Base-by-base conservation (phyloP, 2,329 filamentous ascomycete species). In the Westerdykella ornata region DNA sequence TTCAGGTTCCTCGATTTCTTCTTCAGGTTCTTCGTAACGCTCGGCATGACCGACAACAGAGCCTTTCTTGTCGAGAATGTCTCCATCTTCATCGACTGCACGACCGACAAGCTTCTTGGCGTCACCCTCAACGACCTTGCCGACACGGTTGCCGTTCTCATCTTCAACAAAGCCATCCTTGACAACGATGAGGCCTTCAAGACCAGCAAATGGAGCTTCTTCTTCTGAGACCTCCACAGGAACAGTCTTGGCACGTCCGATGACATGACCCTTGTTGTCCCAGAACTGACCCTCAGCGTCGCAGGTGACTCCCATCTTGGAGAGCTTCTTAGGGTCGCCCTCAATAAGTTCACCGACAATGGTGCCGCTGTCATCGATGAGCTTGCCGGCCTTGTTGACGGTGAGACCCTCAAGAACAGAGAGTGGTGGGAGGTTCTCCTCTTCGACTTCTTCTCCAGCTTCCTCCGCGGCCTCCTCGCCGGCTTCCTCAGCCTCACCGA, bases 21-120 rank as follows among this genome's bases (percentile, higher is more conserved):
- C 73, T 48, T 87, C 80, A 71, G 79, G 85, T 42, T 81, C 78
- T 59, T 87, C 81, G 40, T 66, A 72, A 50, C 72, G 72, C 51
- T 74, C 72, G 33, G 72, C 72, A 44, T 74, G 72, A 30, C 72
- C 72, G 30, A 74, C 69, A 31, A 74, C 70, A 38, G 68, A 70
- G 47, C 72, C 72, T 59, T 73, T 72, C 68, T 74, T 74, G 57
- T 74, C 71, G 35, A 74, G 60, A 47, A 75, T 73, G 41, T 75
- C 72, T 42, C 72, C 72, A 43, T 75, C 72, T 46, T 75, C 72
- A 37, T 74, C 72, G 14, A 74, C 72, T 28, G 64, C 53, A 45
- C 71, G 71, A 34, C 72, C 72, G 42, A 74, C 60, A 14, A 74
- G 67, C 62, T 73, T 74, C 66, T 72, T 72, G 5, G 70, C 54